phyloP scores from a whole-genome alignment of 768 basidiomycete genomes.

The Amanita brunnescens region DNA sequence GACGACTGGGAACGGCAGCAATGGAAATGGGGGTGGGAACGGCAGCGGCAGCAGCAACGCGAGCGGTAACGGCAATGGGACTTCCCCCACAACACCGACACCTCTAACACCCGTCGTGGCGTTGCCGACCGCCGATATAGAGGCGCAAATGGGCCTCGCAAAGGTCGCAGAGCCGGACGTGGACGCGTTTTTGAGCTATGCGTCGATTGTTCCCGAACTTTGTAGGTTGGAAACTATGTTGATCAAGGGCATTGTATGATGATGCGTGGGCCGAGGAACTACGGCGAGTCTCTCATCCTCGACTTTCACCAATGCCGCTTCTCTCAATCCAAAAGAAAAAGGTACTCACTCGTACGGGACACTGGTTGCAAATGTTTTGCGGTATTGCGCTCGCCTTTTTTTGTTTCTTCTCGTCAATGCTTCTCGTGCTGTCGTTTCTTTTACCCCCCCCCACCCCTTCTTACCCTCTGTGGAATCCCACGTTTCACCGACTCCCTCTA shows the following conservation, averaged over 20 bases:
- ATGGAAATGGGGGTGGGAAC: not conserved
- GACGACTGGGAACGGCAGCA: slow-evolving; percentile 7
- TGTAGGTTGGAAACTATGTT: slow-evolving; percentile 73
- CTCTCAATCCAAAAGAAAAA: not conserved
- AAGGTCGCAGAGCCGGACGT: slow-evolving; percentile 80
- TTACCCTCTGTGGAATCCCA: not conserved
- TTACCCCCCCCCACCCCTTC: not conserved
- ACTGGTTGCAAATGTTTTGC: not conserved
- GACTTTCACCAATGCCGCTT: no score
- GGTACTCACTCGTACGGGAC: not conserved
- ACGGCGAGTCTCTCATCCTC: no score
- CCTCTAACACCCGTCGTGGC: slow-evolving; percentile 64
- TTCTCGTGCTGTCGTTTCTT: not conserved
- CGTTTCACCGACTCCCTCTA: not conserved
- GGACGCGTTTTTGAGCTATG: slow-evolving; percentile 81
- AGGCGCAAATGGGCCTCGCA: slow-evolving; percentile 66
- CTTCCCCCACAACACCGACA: slow-evolving; percentile 42
- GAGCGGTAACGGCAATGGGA: slow-evolving; percentile 15
- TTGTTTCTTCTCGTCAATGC: not conserved
- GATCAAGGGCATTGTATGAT: slow-evolving; percentile 49
- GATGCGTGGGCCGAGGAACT: not conserved
- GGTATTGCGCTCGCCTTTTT: not conserved
- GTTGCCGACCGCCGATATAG: slow-evolving; percentile 61
- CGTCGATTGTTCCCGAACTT: slow-evolving; percentile 79
- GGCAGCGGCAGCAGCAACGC: slow-evolving; percentile 22